Base-by-base conservation (phyloP, 2,329 filamentous ascomycete species). In the Cylindrodendrum hubeiense region DNA sequence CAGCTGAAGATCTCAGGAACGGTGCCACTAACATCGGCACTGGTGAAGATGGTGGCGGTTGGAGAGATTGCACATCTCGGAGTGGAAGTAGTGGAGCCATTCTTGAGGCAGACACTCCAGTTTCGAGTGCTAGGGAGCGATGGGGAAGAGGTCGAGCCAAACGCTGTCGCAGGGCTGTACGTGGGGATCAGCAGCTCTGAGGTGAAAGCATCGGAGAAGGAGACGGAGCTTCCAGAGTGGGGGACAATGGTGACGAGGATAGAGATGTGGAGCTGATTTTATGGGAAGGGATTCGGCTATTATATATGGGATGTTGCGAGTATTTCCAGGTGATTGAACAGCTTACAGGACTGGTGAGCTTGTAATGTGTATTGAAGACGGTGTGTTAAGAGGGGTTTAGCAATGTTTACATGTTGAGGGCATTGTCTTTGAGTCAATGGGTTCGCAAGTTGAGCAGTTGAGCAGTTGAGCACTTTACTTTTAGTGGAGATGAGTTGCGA, bases 1-100 rank as follows among this genome's bases (percentile, higher is more conserved):
- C 56, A 71, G 9, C 75, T 74, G 28, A 79, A 79, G 53, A 79
- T 86, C 17, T 81, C 85, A 1, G 85, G 86, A 2, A 84, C 85
- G 0, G 76, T 87, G 13, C 87, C 87, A 1, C 71, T 89, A 66
- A 89, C 87, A 2, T 80, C 81, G 7, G 80, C 82, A 4, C 72
- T 89, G 57, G 77, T 85, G 66, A 78, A 80, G 50, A 79, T 82
- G 72, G 77, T 86, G 4, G 75, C 74, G 1, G 71, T 71, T 0
- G 79, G 79, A 6, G 70, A 70, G 15, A 64, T 87, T n/a, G 54
- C 69, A 2, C 76, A 79, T 65, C 73, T 87, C 21, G 77, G 79
- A 3, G 71, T 79, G 0, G 69, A 67, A 0, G 76, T 75, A 8
- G 78, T 83, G 3, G 75, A 78, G 39, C 80, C 82, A 1, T 85